Evolutionary conservation across 371 early-diverging fungal genomes (phyloP).

Genomic region (Coemansia sp.): DNA sequence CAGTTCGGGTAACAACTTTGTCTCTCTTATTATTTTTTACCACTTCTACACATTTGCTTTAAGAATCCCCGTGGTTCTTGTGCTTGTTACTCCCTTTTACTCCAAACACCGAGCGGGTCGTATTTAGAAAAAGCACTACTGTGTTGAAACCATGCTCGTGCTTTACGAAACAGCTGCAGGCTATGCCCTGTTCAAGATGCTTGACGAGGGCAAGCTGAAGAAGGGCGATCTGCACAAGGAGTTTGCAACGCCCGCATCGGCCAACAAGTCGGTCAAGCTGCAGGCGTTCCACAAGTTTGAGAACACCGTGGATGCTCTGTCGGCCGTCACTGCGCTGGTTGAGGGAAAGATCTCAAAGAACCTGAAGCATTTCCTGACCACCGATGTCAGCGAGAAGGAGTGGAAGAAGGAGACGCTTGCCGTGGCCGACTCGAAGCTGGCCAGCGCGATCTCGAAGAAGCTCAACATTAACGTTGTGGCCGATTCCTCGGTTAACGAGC

Average conservation of each 20-base stretch:
- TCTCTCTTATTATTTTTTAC: constrained; percentile 2
- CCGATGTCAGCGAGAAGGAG: constrained; percentile 76
- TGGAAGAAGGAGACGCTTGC: constrained; percentile 88
- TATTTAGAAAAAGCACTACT: constrained; percentile 24
- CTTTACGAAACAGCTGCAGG: constrained; percentile 88
- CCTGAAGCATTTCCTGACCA: constrained; percentile 87
- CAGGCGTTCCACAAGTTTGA: constrained; percentile 95
- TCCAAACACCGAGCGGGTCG: constrained; percentile 43
- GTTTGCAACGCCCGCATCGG: constrained; percentile 74
- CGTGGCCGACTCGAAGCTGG: constrained; percentile 94
- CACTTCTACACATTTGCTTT: not conserved
- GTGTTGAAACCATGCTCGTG: constrained; percentile 61
- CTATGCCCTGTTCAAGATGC: constrained; percentile 83
- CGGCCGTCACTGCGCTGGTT: constrained; percentile 91
- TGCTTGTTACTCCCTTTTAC: not conserved
- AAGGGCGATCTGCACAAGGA: constrained; percentile 73
- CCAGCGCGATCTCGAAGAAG: constrained; percentile 90
- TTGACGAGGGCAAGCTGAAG: constrained; percentile 75
- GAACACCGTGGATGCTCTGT: constrained; percentile 93
- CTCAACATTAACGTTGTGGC: constrained; percentile 86
- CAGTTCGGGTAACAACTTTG: not conserved
- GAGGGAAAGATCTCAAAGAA: constrained; percentile 92
- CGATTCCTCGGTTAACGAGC: constrained; percentile 80
- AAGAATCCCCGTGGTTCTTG: constrained; percentile 2
- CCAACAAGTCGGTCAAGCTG: constrained; percentile 85